Conservation (phyloP, 2,329 filamentous ascomycete genomes). For the Colletotrichum sp. region DNA sequence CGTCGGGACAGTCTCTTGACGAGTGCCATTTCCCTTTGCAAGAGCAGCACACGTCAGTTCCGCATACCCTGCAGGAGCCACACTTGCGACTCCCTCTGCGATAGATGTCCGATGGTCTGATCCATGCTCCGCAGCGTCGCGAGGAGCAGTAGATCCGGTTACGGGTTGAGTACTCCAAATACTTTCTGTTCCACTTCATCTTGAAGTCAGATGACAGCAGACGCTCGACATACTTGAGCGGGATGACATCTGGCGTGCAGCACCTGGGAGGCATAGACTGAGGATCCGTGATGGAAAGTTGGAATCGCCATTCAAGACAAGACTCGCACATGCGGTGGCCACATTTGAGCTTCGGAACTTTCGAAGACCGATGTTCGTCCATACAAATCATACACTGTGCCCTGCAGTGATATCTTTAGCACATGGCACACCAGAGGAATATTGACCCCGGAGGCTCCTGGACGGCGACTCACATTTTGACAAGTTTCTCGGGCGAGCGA, state of each 20-base stretch:
- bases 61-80: slow-evolving; percentile 74
- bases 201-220: slow-evolving; percentile 80
- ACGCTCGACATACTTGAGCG: slow-evolving; percentile 75
- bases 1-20: slow-evolving; percentile 71
- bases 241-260: slow-evolving; percentile 76
- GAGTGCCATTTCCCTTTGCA: slow-evolving; percentile 81
- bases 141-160: slow-evolving; percentile 81
- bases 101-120: slow-evolving; percentile 73
- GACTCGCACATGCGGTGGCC: slow-evolving; percentile 81
- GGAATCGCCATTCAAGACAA: slow-evolving; percentile 78
- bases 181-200: slow-evolving; percentile 80
- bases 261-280: slow-evolving; percentile 86
- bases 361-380: slow-evolving; percentile 67
- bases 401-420: slow-evolving; percentile 41
- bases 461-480: slow-evolving; percentile 29
- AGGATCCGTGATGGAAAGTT: slow-evolving; percentile 76
- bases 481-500: slow-evolving; percentile 27
- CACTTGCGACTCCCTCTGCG: slow-evolving; percentile 64
- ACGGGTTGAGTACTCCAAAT: slow-evolving; percentile 74
- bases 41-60: slow-evolving; percentile 73
- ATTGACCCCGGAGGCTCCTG: slow-evolving; percentile 6
- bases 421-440: background rate
- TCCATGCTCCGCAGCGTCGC: slow-evolving; percentile 77
- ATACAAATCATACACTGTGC: slow-evolving; percentile 76
- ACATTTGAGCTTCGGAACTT: slow-evolving; percentile 75